Percentiles rank a stretch among this genome's conserved stretches.
Conservation (phyloP, 1,284 basidiomycete genomes). For the Flammula alnicola region DNA sequence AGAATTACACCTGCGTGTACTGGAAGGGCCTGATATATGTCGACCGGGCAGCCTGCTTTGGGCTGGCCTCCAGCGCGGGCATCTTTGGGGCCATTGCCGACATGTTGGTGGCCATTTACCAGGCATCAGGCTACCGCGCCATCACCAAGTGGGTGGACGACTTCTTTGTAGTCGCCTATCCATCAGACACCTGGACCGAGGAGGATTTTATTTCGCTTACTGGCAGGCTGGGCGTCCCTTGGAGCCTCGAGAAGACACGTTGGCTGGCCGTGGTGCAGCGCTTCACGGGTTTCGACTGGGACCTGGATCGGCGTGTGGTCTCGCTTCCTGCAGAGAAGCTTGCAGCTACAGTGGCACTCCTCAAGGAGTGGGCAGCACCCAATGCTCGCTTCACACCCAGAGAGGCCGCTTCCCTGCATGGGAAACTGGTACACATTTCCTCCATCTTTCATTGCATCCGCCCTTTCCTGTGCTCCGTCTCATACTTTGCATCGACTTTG, state of each 20-base stretch:
- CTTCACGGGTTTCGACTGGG: constrained; percentile 43
- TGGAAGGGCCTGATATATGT: constrained; percentile 34
- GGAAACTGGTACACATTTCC: constrained; percentile 36
- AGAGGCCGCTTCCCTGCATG: constrained; percentile 28
- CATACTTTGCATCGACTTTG: constrained; percentile 26
- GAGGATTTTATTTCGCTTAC: constrained; percentile 34
- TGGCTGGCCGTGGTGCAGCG: constrained; percentile 27
- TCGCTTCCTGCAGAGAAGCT: constrained; percentile 34
- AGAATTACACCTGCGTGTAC: constrained; percentile 27
- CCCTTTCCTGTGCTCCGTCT: constrained; percentile 31
- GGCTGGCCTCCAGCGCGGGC: constrained; percentile 35
- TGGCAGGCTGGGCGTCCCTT: constrained; percentile 32
- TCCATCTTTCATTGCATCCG: constrained; percentile 32
- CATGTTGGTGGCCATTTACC: constrained; percentile 37
- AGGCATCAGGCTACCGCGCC: constrained; percentile 20
- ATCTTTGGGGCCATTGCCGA: constrained; percentile 40
- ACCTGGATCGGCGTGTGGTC: constrained; percentile 28
- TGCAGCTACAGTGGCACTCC: constrained; percentile 20
- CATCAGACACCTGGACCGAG: constrained; percentile 33
- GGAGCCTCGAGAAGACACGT: constrained; percentile 33
- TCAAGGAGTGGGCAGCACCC: constrained; percentile 1
- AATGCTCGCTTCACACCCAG: neutral
- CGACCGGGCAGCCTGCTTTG: constrained; percentile 36
- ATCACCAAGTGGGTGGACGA: constrained; percentile 46
- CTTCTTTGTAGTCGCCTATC: constrained; percentile 28